Conservation (phyloP, 306 rosid genomes). For the Cucurbita maxima region DNA sequence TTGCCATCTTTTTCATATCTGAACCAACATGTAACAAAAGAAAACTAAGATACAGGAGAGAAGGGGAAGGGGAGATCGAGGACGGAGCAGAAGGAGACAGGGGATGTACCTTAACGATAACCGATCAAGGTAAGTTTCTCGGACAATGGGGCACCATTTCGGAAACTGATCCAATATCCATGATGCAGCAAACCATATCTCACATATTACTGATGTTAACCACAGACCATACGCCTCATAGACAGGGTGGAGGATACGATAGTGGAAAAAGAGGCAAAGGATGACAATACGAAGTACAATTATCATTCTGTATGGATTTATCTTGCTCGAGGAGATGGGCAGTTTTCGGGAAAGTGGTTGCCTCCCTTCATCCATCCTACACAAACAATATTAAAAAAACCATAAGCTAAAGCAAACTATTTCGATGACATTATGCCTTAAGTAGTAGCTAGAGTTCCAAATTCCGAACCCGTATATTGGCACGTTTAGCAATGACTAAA, state of each 20-base stretch:
- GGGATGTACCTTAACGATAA: conserved; percentile 47
- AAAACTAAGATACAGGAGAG: conserved; percentile 3
- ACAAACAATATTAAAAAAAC: conserved; percentile 3
- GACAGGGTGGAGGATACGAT: conserved; percentile 83
- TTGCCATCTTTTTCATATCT: conserved; percentile 92
- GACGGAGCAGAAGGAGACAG: neutral
- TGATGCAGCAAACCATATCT: conserved; percentile 85
- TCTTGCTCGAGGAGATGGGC: conserved; percentile 79
- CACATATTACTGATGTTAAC: conserved; percentile 86
- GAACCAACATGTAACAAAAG: neutral
- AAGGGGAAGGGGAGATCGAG: neutral
- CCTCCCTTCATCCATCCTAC: conserved; percentile 92
- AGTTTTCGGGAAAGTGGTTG: conserved; percentile 80
- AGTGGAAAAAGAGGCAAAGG: conserved; percentile 73
- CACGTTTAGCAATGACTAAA: neutral
- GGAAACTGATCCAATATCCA: conserved; percentile 95
- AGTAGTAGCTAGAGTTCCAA: neutral
- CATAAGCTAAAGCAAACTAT: neutral
- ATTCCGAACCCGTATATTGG: neutral
- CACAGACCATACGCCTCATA: conserved; percentile 61
- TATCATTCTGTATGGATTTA: conserved; percentile 71
- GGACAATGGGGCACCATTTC: conserved; percentile 65
- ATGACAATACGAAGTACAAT: conserved; percentile 55
- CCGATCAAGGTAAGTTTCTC: conserved; percentile 92
- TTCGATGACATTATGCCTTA: neutral